phyloP scores from a whole-genome alignment of 345 rosid genomes.

The Corchorus capsularis region DNA sequence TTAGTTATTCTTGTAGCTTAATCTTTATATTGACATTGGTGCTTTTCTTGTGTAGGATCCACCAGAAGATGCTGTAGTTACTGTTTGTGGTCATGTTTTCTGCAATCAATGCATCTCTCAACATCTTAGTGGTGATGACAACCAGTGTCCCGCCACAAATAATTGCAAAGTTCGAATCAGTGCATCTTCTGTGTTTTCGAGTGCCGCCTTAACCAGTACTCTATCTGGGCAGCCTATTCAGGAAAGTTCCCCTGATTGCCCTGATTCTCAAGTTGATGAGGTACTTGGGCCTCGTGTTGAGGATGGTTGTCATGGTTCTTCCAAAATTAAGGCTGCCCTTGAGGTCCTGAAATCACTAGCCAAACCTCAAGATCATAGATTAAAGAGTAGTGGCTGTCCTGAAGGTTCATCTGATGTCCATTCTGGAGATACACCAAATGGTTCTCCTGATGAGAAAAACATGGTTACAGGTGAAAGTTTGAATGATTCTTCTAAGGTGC shows the following conservation, averaged over 20 bases:
- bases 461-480: slow-evolving; percentile 22
- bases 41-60: slow-evolving; percentile 60
- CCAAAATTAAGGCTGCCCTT: slow-evolving; percentile 90
- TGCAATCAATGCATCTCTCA: slow-evolving; percentile 90
- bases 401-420: slow-evolving; percentile 31
- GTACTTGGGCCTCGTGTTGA: slow-evolving; percentile 32
- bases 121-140: slow-evolving; percentile 73
- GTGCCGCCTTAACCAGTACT: slow-evolving; percentile 41
- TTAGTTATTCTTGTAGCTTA: neutral
- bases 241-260: slow-evolving; percentile 30
- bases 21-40: slow-evolving; percentile 9
- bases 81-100: slow-evolving; percentile 89
- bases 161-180: slow-evolving; percentile 65
- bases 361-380: slow-evolving; percentile 36
- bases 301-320: slow-evolving; percentile 49
- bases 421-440: slow-evolving; percentile 16
- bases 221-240: slow-evolving; percentile 41
- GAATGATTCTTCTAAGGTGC: slow-evolving; percentile 37
- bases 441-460: slow-evolving; percentile 30
- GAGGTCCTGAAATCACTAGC: slow-evolving; percentile 73
- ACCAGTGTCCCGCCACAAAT: slow-evolving; percentile 59
- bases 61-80: slow-evolving; percentile 95
- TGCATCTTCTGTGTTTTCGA: slow-evolving; percentile 56
- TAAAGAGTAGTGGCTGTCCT: slow-evolving; percentile 18
- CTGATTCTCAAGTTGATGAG: slow-evolving; percentile 40